A percentile compares a stretch with the other conserved stretches of the same genome.
phyloP scores from a whole-genome alignment of 345 rosid species.

The Euclidium syriacum region DNA sequence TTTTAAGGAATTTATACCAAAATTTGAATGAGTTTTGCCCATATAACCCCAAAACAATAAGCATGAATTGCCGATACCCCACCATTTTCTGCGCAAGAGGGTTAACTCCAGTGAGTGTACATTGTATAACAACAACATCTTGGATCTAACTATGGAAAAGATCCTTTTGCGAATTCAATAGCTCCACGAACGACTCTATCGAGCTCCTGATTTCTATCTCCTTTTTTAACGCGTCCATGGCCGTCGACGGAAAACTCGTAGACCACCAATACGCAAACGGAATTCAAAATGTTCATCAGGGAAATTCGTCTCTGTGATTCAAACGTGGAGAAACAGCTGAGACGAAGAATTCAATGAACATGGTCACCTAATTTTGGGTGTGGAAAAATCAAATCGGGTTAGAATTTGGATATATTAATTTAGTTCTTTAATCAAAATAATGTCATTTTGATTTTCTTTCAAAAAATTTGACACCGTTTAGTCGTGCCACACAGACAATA shows the following conservation, averaged over 20 bases:
- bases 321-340: neutral
- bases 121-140: constrained; percentile 70
- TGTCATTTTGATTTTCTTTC: too few relatives aligned
- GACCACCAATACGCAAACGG: constrained; percentile 23
- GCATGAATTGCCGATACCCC: constrained; percentile 11
- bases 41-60: too few relatives aligned
- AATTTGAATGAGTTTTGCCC: neutral
- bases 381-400: constrained; percentile 4
- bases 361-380: neutral
- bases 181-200: constrained; percentile 53
- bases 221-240: constrained; percentile 50
- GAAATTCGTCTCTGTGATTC: constrained; percentile 26
- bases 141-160: constrained; percentile 78
- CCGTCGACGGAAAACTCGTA: constrained; percentile 29
- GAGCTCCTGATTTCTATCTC: constrained; percentile 62
- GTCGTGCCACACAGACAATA: too few relatives aligned
- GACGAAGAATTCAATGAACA: constrained; percentile 6
- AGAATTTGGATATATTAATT: constrained; percentile 52
- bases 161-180: constrained; percentile 62
- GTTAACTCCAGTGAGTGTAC: constrained; percentile 94
- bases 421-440: too few relatives aligned
- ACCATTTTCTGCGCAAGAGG: constrained; percentile 99
- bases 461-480: too few relatives aligned
- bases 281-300: constrained; percentile 28
- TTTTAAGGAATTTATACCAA: neutral